Conservation (phyloP, 2,329 filamentous ascomycete species). For the Capronia epimyces region DNA sequence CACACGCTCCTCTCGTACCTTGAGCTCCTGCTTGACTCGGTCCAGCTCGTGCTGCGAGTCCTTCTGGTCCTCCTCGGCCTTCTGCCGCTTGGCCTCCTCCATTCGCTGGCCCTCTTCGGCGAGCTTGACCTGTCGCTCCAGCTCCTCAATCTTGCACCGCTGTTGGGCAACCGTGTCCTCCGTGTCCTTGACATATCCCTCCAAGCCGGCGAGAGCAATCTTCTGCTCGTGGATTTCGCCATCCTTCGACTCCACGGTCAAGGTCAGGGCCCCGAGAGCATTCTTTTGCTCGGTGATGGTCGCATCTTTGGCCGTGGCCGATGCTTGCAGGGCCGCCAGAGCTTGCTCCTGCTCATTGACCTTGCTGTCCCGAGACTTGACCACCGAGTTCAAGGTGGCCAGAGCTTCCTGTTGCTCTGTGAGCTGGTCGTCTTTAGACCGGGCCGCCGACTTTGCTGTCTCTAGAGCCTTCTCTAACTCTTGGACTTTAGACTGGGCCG, state of each 20-base stretch:
- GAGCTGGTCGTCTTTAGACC: neutral
- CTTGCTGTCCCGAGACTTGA: neutral
- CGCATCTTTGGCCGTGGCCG: neutral
- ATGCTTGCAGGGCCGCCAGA: neutral
- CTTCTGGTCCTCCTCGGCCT: neutral
- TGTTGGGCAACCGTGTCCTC: neutral
- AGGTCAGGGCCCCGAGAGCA: neutral
- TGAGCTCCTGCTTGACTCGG: too few relatives aligned
- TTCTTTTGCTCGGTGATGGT: neutral
- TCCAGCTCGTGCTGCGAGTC: neutral
- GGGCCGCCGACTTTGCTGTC: neutral
- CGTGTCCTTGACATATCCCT: neutral
- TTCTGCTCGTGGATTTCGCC: neutral
- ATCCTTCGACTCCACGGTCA: neutral
- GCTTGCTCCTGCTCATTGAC: neutral
- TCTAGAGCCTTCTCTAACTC: neutral
- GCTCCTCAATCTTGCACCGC: neutral
- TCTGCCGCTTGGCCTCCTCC: neutral
- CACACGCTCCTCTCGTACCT: too few relatives aligned
- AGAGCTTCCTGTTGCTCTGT: neutral
- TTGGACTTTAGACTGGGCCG: neutral
- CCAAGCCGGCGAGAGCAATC: too few relatives aligned
- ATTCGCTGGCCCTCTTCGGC: neutral
- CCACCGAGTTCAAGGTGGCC: neutral
- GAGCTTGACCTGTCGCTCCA: neutral